Conservation (phyloP, 2,329 filamentous ascomycete species). For the Chaetomiaceae sp. region DNA sequence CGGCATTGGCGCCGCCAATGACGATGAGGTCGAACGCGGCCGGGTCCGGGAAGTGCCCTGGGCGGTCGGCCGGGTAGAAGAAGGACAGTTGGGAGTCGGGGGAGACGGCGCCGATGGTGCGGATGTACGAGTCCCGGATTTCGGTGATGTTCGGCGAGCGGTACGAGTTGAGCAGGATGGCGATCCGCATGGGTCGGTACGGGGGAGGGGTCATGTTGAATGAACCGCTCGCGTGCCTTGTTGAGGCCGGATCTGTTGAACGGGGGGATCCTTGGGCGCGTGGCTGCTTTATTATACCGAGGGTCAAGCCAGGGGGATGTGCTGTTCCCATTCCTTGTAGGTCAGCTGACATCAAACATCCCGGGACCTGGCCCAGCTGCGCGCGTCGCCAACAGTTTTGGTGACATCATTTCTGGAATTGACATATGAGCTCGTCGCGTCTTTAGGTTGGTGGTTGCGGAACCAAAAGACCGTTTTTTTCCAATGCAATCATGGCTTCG, state of each 20-base stretch:
- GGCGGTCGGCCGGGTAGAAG: slow-evolving; percentile 34
- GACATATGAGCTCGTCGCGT: too few species aligned
- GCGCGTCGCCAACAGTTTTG: too few species aligned
- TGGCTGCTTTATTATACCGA: too few species aligned
- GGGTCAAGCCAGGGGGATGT: too few species aligned
- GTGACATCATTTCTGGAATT: too few species aligned
- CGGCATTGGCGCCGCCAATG: slow-evolving; percentile 39
- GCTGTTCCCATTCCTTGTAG: too few species aligned
- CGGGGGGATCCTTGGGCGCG: too few species aligned
- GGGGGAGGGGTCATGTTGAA: slow-evolving; percentile 17
- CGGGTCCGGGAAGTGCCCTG: slow-evolving; percentile 34
- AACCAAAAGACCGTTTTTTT: too few species aligned
- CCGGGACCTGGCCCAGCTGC: too few species aligned
- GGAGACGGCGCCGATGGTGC: slow-evolving; percentile 31
- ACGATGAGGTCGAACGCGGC: slow-evolving; percentile 39
- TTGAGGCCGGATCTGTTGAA: not conserved
- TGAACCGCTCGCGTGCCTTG: slow-evolving; percentile 5
- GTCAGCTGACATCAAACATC: too few species aligned
- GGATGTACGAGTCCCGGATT: slow-evolving; percentile 34
- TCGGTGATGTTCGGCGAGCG: slow-evolving; percentile 33
- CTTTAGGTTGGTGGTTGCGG: too few species aligned
- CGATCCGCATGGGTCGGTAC: slow-evolving; percentile 28
- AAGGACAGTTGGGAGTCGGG: slow-evolving; percentile 30
- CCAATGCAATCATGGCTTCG: too few species aligned
- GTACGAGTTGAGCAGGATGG: slow-evolving; percentile 37